Evolutionary conservation across 139 green algal species (phyloP), one percentile per base, ranked within the genome.

Genomic region (Chlorella sorokiniana): DNA sequence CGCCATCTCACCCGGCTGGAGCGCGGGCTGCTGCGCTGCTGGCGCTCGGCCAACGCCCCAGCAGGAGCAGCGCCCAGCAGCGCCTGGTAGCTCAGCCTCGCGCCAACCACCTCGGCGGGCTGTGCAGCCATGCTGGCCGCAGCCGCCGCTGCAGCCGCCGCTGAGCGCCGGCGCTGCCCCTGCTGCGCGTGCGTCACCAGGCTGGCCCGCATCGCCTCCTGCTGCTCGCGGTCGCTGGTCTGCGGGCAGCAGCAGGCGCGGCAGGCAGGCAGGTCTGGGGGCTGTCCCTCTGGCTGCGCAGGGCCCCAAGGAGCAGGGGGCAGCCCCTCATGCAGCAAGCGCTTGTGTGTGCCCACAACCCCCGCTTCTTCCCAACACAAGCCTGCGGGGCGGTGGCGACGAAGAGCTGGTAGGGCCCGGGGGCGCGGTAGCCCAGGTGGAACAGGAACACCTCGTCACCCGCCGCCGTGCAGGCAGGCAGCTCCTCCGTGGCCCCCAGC

Each of bases 401-500:
- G 65, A 69, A 69, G 14, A 83, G 45, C 48, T 83, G 48, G 51
- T 77, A 83, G 20, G 78, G 78, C 14, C 78, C 78, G 0, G 79
- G 79, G 0, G 69, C 68, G 35, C 54, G 25, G 54, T 79, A 84
- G 52, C 79, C 79, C 9, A 76, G 54, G 54, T 69, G 31, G 1
- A 67, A 67, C 9, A 84, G 54, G 33, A 84, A 84, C 0, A 84
- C 40, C n/a, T 84, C 79, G 10, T 84, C 79, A 7, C 79, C 79
- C 27, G 33, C 44, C 0, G 79, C 48, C 31, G 44, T 63, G 25
- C 4, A 38, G 11, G 10, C 54, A 3, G 63, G 76, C 76, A 82
- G 44, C n/a, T 74, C 62, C 9, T 82, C 76, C 27, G 65, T 8
- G 3, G 20, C 44, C 11, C 62, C 27, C n/a, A 25, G 44, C 33